Base-by-base conservation (phyloP, 2,329 filamentous ascomycete species). In the Neonectria coccinea region DNA sequence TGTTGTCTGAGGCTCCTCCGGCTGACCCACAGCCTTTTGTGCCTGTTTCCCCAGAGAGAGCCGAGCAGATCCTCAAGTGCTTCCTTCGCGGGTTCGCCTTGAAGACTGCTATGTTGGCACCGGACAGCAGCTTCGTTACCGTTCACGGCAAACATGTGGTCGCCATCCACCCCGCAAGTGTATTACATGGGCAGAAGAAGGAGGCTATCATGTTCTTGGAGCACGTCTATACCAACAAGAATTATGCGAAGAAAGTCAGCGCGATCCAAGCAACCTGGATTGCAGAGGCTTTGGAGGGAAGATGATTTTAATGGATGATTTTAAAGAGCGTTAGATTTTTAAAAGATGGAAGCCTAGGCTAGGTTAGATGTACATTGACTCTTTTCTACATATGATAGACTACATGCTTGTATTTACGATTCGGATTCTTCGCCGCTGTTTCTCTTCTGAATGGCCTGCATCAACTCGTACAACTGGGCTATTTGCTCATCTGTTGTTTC, bases 401-500 rank as follows among this genome's bases (percentile, higher is more conserved):
- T 25, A 25, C 5, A 25, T 25, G 29, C 8, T 27, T 12, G 16
- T 20, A 41, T 55, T 69, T 42, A 77, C 64, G 73, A 74, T 33
- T 74, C 62, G 25, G 75, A 69, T 14, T 76, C 73, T 12, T 67
- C 72, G 3, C 70, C 71, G 29, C 70, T 69, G 29, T 67, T 59
- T 27, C 73, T 76, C 14, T 83, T 83, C 68, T 80, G 79, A 62
- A 97, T 97, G 2, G 92, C 88, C 77, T 92, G 87, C 93, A 97
- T 97, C 61, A 99, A 83, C 77, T 98, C 95, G 76, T 97, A 97
- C 71, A 99, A 82, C 79, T 99, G 96, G 1, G 91, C 92, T 56
- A 98, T 84, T 81, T 99, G 96, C 77, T 98, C 92, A 77, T 98
- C 94, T 97, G 39, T 36, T 3, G 39, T 20, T 25, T 48, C 5